Evolutionary conservation across 2,329 filamentous ascomycete genomes (phyloP), one percentile per base, ranked within the genome.

Genomic region (Cercospora sojina): DNA sequence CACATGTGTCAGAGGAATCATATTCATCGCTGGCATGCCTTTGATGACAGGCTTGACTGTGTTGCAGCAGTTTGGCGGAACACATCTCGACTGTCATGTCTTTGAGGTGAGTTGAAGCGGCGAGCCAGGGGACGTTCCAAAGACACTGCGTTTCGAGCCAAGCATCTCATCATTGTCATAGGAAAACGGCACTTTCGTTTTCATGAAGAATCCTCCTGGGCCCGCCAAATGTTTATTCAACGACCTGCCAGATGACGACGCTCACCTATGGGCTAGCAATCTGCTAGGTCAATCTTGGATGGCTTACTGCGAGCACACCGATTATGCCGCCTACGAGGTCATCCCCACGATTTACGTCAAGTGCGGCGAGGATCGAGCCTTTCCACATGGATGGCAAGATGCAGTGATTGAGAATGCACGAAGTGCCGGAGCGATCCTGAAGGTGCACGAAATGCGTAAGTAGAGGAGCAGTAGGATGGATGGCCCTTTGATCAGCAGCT

Each of bases 1-100:
- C 2, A 69, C 60, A 12, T 64, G 64, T n/a, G 70, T 71, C 10
- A 49, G 38, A n/a, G 62, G 61, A 47, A 59, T 72, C 35, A 64
- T 59, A 8, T 69, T 67, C 65, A 41, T 71, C 5, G 63, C 49
- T 53, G 69, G 60, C 18, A 59, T 68, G 5, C 64, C 59, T 10
- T 18, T 64, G 5, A 51, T 63, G 16, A 9, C 31, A 10, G 67
- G 67, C 3, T 56, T 47, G 16, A 55, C 67, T 6, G 67, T 69
- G 29, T 49, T 69, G 27, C 31, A 51, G 5, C 53, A 18, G 0
- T 57, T 68, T 10, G 69, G 67, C 32, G 66, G 68, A 20, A 67
- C 63, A 18, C 41, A 56, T 5, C 57, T 25, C 7, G 41, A 61
- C 9, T 51, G 64, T 8, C 66, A 65, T 43, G 64, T 68, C n/a